Base-by-base conservation (phyloP, 2,329 filamentous ascomycete genomes). In the Claviceps purpurea region DNA sequence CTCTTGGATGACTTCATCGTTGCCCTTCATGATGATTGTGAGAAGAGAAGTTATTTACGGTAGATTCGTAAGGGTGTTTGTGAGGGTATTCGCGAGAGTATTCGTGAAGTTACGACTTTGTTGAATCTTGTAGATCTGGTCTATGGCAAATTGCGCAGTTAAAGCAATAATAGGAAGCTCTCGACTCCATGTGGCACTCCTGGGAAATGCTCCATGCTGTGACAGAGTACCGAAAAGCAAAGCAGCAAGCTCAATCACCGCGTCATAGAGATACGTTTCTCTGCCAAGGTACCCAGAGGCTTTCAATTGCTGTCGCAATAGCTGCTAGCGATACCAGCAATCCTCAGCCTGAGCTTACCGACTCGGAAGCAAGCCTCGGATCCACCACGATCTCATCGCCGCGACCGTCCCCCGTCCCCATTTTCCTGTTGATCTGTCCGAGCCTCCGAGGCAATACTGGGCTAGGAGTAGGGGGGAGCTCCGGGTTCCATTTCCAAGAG, bases 1-100 rank as follows among this genome's bases (percentile, higher is more conserved):
- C 61, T 85, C 80, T 49, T 75, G 73, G 56, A 66, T 61, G 41
- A 67, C 63, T 37, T 65, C 60, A 2, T 63, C 58, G 30, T 55
- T 57, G 30, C 57, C 54, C 52, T 62, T 60, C 51, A 60, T 62
- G 18, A 24, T 53, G 51, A 48, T 62, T 26, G 37, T 53, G 51
- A 43, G 13, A 3, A 46, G 24, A n/a, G 6, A 11, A 26, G 7
- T 24, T 13, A 18, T 49, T 2, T n/a, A 4, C 14, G 3, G 2
- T 6, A 30, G 22, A 16, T 26, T 18, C 2, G 18, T 40, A 2
- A 16, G 20, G 3, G 10, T 39, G 26, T 30, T 30, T 30, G 26
- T 30, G 8, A 30, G 26, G 26, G 26, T 8, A 30, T 8, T 30
- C 8, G 26, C 10, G 24, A 6, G 24, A 24, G 6, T 24, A 6